Percentiles rank a stretch among this genome's conserved stretches.
phyloP scores from a whole-genome alignment of 1,284 basidiomycete genomes.

The Fistulinella cinereoalba region DNA sequence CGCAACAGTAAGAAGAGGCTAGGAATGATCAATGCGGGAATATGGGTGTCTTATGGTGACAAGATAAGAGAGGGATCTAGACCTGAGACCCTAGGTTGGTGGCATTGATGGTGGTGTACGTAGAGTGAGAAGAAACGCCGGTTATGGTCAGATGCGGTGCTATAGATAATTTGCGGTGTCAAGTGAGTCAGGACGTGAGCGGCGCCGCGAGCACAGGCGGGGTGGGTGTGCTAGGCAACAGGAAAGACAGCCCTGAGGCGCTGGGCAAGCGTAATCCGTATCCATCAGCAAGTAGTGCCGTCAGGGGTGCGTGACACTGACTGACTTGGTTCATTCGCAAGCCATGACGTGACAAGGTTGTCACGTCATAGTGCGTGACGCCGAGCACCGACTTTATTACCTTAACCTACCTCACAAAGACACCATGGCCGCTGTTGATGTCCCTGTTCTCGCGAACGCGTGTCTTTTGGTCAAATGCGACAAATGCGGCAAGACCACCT shows the following conservation, averaged over 20 bases:
- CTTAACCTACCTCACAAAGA: conserved; percentile 31
- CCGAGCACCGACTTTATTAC: conserved; percentile 32
- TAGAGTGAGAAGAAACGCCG: conserved; percentile 9
- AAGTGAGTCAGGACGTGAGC: background rate
- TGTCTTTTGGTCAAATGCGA: conserved; percentile 61
- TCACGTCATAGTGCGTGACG: conserved; percentile 19
- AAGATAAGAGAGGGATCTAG: background rate
- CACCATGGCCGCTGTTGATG: conserved; percentile 22
- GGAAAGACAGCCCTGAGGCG: background rate
- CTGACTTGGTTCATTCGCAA: conserved; percentile 2
- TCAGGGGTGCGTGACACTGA: background rate
- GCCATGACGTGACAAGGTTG: conserved; percentile 9
- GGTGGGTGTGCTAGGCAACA: no score
- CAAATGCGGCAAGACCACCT: conserved; percentile 69
- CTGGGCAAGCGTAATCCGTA: no score
- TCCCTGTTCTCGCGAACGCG: conserved; percentile 43
- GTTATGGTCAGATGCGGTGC: conserved; percentile 10
- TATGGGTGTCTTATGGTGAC: conserved; percentile 1
- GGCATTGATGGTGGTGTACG: conserved; percentile 5
- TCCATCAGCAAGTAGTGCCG: background rate
- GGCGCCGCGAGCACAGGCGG: conserved; percentile 8
- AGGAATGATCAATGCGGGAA: conserved; percentile 2
- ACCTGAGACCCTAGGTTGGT: background rate
- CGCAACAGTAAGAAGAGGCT: background rate
- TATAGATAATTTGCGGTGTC: conserved; percentile 4